Base-by-base conservation (phyloP, 768 basidiomycete species). In the Kwoniella mangroviensis region DNA sequence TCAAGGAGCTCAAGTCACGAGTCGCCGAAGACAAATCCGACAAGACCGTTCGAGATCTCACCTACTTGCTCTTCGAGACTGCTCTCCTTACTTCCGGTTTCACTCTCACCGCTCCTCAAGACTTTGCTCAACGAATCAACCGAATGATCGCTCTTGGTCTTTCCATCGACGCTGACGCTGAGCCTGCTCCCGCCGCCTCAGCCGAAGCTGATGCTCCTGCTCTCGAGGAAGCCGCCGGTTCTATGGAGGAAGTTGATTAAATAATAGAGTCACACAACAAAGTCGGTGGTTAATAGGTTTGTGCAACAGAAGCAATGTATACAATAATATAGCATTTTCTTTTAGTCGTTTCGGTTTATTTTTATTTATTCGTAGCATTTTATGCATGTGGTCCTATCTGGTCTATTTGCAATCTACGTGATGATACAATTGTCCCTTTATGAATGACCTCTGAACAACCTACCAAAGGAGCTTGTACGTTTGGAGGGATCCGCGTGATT, bases 31-130 rank as follows among this genome's bases (percentile, higher is more conserved):
- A 99, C 87, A 94, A 95, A 88, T 91, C 92, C 64, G 95, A 98
- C 89, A 97, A 96, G 89, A 94, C 94, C 66, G 95, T 97, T 80
- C 90, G 93, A 74, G 96, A 98, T 85, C 86, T 99, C 80, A 98
- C 94, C 66, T 94, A 89, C 88, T 88, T 98, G 55, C 86, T 99
- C 66, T 98, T 92, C 86, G 96, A 98, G 89, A 98, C 96, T 63
- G 91, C 96, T 2, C 90, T 98, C 72, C 90, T 97, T 75, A 84
- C 83, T 68, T 84, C 83, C 42, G 83, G 83, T 62, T 99, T 99
- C 88, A 90, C 93, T 65, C 90, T 99, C 69, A 94, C 98, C 75
- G 92, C 95, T 83, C 96, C 97, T 28, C 89, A 91, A 71, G 92
- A 91, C 67, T 98, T 97, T 84, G 92, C 94, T 71, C 91, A 92